Conservation (phyloP, 129 eudicot species). For the carrot (Daucus carota) region DNA sequence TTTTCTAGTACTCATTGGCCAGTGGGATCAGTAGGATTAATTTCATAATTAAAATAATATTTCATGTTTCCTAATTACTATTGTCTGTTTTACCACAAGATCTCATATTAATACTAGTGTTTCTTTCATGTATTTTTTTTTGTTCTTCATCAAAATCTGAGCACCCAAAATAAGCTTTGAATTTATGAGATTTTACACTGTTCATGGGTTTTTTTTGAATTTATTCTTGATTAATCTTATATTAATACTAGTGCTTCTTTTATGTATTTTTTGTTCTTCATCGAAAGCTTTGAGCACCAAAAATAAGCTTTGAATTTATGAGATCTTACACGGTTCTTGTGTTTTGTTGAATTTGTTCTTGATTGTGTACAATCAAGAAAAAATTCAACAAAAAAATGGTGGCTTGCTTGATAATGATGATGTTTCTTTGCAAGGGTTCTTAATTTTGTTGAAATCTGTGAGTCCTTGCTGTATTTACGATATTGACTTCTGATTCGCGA, state of each 20-base stretch:
- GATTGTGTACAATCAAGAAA: background rate
- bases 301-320: background rate
- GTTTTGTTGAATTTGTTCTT: constrained; percentile 11
- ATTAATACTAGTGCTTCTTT: background rate
- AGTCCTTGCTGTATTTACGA: background rate
- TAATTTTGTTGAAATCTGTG: background rate
- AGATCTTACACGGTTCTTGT: constrained; percentile 1
- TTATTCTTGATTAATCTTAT: no score
- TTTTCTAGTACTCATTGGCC: background rate
- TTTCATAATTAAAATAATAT: background rate
- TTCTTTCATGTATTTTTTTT: background rate
- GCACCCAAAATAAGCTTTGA: no score
- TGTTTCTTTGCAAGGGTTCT: constrained; percentile 15
- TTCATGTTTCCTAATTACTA: background rate
- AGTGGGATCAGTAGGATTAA: background rate
- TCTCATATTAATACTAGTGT: background rate
- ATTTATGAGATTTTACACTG: background rate
- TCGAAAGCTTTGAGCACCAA: no score
- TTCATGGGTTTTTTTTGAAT: no score
- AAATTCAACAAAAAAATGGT: no score
- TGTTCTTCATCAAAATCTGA: background rate
- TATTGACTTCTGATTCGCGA: constrained; percentile 13
- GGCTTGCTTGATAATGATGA: constrained; percentile 10
- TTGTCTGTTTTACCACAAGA: background rate
- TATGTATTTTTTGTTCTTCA: background rate